A percentile compares a stretch with the other conserved stretches of the same genome.
These are phyloP conservation scores for Filobasidium floriforme DNA, from an alignment of 768 basidiomycete genomes.

Conservation along the genomic window DNA sequence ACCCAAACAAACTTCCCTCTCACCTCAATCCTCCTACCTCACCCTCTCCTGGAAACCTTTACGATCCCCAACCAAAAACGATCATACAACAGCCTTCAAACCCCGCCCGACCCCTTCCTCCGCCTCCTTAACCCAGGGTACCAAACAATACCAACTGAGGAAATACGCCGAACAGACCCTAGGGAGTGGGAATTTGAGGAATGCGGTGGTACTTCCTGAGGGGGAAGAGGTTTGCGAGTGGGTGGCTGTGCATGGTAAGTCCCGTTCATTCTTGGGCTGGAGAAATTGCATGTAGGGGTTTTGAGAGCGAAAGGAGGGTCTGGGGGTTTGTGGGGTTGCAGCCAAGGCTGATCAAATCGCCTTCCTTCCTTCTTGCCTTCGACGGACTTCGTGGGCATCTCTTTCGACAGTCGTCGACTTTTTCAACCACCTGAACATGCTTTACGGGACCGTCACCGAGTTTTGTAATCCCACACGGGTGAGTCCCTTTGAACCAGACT, in stretches of 20 bases:
- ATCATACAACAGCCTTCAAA: slow-evolving; percentile 73
- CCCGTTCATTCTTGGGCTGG: too few species aligned
- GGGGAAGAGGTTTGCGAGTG: slow-evolving; percentile 97
- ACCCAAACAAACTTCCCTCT: too few species aligned
- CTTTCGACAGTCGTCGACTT: slow-evolving; percentile 84
- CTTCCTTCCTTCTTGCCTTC: too few species aligned
- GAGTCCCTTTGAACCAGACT: too few species aligned
- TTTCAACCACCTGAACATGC: slow-evolving; percentile 99
- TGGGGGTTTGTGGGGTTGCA: too few species aligned
- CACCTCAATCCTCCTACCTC: too few species aligned
- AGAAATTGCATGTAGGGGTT: too few species aligned
- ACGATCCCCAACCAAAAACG: too few species aligned
- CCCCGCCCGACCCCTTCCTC: slow-evolving; percentile 71
- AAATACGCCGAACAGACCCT: slow-evolving; percentile 56
- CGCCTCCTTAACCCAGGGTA: slow-evolving; percentile 56
- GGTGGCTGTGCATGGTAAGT: slow-evolving; percentile 95
- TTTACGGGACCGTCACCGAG: slow-evolving; percentile 96
- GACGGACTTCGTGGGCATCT: too few species aligned
- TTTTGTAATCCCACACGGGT: slow-evolving; percentile 94
- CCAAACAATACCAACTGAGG: slow-evolving; percentile 94
- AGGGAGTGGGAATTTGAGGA: slow-evolving; percentile 86
- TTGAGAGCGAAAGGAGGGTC: too few species aligned
- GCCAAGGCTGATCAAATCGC: too few species aligned
- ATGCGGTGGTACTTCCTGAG: slow-evolving; percentile 88
- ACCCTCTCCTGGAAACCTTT: slow-evolving; percentile 15